Base-by-base conservation (phyloP, 148 eudicot species). In the Rhododendron simsii region DNA sequence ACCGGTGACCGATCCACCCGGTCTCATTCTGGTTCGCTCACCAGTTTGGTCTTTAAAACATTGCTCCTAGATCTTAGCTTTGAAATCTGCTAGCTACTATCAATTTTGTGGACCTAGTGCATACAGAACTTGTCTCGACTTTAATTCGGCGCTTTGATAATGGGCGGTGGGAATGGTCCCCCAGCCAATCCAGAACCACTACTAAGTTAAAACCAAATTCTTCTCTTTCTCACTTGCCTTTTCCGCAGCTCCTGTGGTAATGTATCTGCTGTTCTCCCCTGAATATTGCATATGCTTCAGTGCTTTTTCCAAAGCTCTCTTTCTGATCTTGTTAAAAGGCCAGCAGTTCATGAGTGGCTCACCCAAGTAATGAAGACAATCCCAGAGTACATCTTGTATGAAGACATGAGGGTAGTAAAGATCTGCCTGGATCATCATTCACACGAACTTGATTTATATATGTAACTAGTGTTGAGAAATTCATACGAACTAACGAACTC, bases 371-470 rank as follows among this genome's bases (percentile, higher is more conserved):
- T 90, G 87, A 73, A 88, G 90, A 37, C 71, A 57, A 81, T 90
- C 89, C 91, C 91, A 90, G 0, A 90, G 79, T 37, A 90, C 61
- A 79, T 90, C 90, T 82, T 90, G 91, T 35, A 88, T 76, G 6
- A 69, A 84, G 41, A 86, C 65, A 47, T 90, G 91, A 11, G 78
- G 83, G 44, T 86, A 86, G 81, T 88, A 90, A 3, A 90, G 55
- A 80, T 90, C 91, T 84, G 88, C 90, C 89, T 89, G 86, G 84
- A 84, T 15, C 18, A 15, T 16, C 18, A 55, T 55, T 55, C 7
- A 55, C 61, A 4, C 14, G 1, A 15, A 16, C 20, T 16, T 16
- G 61, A 55, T 15, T 55, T 18, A 55, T 18, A 4, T 30, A 30
- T 30, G 30, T 30, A 47, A 10, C 10, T 47, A 47, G 9, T 47